These are phyloP conservation scores for Diplodia seriata DNA, from an alignment of 2,329 filamentous ascomycete species.

Conservation along the genomic window DNA sequence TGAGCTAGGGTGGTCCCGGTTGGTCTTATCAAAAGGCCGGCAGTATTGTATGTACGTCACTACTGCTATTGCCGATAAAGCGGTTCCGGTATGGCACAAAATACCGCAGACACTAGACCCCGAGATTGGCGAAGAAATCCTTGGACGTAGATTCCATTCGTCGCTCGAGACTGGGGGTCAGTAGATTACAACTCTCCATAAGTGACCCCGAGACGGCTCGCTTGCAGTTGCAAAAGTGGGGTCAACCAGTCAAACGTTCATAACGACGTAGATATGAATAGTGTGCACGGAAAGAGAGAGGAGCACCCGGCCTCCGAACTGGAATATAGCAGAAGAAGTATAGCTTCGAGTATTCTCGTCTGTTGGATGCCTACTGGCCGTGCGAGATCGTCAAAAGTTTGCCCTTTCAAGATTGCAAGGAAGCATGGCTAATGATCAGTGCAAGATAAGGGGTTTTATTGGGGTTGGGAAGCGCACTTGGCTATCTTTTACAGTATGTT, in stretches of 20 bases:
- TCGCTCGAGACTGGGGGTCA: neutral
- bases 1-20: neutral
- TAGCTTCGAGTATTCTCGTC: too few species aligned
- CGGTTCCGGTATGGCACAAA: neutral
- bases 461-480: neutral
- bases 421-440: neutral
- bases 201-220: neutral
- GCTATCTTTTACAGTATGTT: neutral
- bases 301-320: too few species aligned
- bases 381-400: neutral
- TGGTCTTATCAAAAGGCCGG: neutral
- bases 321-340: too few species aligned
- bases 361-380: neutral
- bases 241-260: neutral
- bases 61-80: neutral
- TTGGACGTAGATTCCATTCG: neutral
- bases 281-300: too few species aligned
- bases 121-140: too few species aligned
- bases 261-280: too few species aligned
- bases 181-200: neutral
- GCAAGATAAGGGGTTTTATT: neutral
- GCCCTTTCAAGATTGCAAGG: neutral
- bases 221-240: neutral
- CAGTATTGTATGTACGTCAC: neutral
- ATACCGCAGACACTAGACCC: too few species aligned